Evolutionary conservation across 768 basidiomycete genomes (phyloP).

Genomic region (Hericium alpestre): DNA sequence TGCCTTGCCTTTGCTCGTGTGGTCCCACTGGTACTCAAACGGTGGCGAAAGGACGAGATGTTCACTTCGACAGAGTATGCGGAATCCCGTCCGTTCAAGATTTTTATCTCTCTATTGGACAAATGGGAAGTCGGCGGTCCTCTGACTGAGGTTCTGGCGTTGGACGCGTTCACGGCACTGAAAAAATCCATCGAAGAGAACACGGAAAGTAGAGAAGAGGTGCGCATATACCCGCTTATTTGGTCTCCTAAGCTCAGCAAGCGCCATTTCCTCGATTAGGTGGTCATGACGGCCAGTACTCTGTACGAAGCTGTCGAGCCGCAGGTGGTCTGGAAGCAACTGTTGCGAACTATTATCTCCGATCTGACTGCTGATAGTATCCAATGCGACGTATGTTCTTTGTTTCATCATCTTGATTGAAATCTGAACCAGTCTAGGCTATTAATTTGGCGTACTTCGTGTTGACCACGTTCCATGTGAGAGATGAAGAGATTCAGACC

Average conservation of each 20-base stretch:
- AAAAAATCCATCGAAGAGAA: constrained; percentile 42
- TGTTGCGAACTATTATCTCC: constrained; percentile 47
- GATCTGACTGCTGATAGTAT: constrained; percentile 39
- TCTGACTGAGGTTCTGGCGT: constrained; percentile 67
- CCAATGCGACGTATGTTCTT: constrained; percentile 36
- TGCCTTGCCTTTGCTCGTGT: neutral
- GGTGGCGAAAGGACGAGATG: constrained; percentile 56
- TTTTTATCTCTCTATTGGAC: constrained; percentile 89
- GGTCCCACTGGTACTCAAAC: neutral
- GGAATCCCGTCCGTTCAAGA: constrained; percentile 84
- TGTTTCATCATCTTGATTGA: neutral
- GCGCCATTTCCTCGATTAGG: constrained; percentile 35
- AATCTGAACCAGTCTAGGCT: constrained; percentile 31
- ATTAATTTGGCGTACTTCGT: constrained; percentile 64
- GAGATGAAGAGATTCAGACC: constrained; percentile 80
- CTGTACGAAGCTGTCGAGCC: constrained; percentile 93
- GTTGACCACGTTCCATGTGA: constrained; percentile 56
- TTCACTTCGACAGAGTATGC: constrained; percentile 60
- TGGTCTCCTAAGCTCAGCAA: neutral
- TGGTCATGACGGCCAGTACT: constrained; percentile 66
- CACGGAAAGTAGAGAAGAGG: constrained; percentile 51
- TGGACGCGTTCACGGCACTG: constrained; percentile 71
- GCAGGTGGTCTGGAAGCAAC: constrained; percentile 70
- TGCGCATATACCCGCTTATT: constrained; percentile 20
- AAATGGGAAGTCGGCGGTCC: constrained; percentile 92